Evolutionary conservation across 306 rosid genomes (phyloP).

Genomic region (peach (Prunus persica)): DNA sequence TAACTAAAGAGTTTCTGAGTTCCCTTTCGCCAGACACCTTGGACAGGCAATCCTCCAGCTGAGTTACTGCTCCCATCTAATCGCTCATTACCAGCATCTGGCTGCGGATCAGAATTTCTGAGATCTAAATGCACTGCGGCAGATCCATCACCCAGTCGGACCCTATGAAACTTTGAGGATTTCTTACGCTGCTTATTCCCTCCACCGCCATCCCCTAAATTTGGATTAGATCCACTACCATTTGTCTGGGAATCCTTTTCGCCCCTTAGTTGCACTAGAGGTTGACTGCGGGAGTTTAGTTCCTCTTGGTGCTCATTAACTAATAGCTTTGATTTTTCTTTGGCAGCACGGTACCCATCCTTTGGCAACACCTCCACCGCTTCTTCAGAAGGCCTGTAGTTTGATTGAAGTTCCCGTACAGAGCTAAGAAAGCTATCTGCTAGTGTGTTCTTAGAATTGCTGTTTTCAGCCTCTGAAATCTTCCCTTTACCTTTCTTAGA

Average conservation of each 20-base stretch:
- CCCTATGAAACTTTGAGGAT: constrained; percentile 67
- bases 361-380: constrained; percentile 58
- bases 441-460: constrained; percentile 38
- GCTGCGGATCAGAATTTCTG: constrained; percentile 28
- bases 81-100: constrained; percentile 31
- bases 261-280: constrained; percentile 30
- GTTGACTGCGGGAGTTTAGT: constrained; percentile 36
- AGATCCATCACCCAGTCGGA: constrained; percentile 76
- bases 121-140: constrained; percentile 47
- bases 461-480: constrained; percentile 35
- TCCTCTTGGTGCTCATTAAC: constrained; percentile 33
- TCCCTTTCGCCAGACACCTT: constrained; percentile 89
- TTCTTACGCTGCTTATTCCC: constrained; percentile 83
- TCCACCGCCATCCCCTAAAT: constrained; percentile 52
- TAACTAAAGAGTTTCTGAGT: constrained; percentile 52
- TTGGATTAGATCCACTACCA: constrained; percentile 42
- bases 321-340: constrained; percentile 46
- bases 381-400: constrained; percentile 53
- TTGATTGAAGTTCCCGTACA: constrained; percentile 68
- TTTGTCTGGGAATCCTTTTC: constrained; percentile 34
- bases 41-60: constrained; percentile 60
- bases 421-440: constrained; percentile 64
- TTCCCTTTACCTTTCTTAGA: constrained; percentile 79
- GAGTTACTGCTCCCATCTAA: constrained; percentile 32
- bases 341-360: constrained; percentile 68